These are phyloP conservation scores for Liriodendron chinense DNA, from an alignment of 164 flowering plant species.

Conservation along the genomic window DNA sequence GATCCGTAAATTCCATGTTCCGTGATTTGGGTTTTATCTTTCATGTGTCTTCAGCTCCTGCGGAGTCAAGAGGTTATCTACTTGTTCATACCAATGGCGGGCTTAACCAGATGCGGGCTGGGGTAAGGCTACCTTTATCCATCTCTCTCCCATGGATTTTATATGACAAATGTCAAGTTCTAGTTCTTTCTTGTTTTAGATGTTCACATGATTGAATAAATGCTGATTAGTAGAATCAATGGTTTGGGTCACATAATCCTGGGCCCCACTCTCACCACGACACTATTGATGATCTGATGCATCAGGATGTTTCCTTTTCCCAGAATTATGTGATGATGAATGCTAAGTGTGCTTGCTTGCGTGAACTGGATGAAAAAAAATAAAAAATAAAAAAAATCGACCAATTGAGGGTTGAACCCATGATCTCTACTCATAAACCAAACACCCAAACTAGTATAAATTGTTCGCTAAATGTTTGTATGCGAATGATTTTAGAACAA, in stretches of 20 bases:
- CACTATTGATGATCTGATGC: too few relatives aligned
- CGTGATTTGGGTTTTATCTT: neutral
- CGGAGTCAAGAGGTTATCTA: conserved; percentile 67
- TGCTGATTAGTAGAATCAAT: too few relatives aligned
- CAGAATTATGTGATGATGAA: too few relatives aligned
- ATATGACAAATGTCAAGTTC: neutral
- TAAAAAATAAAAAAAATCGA: too few relatives aligned
- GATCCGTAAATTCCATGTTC: neutral
- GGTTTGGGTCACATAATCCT: too few relatives aligned
- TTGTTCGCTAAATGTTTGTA: neutral
- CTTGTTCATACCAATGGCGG: conserved; percentile 94
- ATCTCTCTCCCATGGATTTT: neutral
- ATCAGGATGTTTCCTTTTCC: too few relatives aligned
- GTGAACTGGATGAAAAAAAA: too few relatives aligned
- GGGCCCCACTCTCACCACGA: too few relatives aligned
- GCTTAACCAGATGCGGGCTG: conserved; percentile 98
- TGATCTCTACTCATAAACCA: neutral
- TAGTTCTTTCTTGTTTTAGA: neutral
- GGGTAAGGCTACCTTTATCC: conserved; percentile 47
- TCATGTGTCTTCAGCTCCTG: conserved; percentile 49
- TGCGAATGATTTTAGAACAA: neutral
- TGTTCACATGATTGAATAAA: neutral
- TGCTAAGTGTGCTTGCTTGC: too few relatives aligned
- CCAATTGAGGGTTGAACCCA: neutral
- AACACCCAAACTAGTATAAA: neutral